Conservation (phyloP, 2,329 filamentous ascomycete genomes). For the Fusarium sp. region DNA sequence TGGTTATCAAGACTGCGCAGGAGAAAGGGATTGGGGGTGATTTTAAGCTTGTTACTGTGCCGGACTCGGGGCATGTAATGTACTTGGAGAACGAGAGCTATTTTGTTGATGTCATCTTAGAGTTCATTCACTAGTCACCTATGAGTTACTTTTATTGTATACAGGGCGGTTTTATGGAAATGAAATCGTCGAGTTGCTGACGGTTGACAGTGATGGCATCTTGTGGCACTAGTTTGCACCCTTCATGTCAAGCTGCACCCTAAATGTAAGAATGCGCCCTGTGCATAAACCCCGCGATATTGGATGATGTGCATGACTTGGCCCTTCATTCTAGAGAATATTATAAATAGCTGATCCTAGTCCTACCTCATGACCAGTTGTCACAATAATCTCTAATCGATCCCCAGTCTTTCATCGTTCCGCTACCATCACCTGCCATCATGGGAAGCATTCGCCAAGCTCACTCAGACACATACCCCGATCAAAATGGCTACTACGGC, state of each 20-base stretch:
- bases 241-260: slow-evolving; percentile 3
- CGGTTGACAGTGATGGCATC: background rate
- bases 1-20: background rate
- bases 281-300: background rate
- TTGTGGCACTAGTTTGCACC: background rate
- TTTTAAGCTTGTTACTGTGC: background rate
- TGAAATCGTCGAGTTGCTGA: rapidly evolving
- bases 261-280: background rate
- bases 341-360: background rate
- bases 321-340: rapidly evolving
- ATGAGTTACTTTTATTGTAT: rapidly evolving
- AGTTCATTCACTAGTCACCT: background rate
- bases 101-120: background rate
- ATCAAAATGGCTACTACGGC: background rate
- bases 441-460: background rate
- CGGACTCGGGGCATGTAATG: background rate
- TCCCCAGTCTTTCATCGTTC: rapidly evolving
- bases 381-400: rapidly evolving
- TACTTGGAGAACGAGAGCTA: slow-evolving; percentile 7
- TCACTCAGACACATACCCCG: background rate
- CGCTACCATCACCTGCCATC: background rate
- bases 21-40: background rate
- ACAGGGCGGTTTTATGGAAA: rapidly evolving
- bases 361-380: rapidly evolving
- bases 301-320: background rate